A percentile compares a stretch with the other conserved stretches of the same genome.
Evolutionary conservation across 1,284 basidiomycete species (phyloP).

Genomic region (Vanrija pseudolonga): DNA sequence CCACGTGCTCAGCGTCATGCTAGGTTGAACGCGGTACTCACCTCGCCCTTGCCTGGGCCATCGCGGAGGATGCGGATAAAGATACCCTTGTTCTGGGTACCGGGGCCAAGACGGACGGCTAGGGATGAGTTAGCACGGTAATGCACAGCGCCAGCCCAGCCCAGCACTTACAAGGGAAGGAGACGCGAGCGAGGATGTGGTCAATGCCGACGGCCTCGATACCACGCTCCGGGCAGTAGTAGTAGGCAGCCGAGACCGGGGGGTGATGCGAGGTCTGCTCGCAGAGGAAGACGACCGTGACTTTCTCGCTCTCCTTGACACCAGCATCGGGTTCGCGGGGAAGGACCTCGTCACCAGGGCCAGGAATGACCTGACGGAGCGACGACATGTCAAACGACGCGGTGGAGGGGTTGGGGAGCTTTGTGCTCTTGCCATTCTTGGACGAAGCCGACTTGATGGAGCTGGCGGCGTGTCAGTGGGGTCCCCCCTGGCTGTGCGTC

Average conservation of each 20-base stretch:
- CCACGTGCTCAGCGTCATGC: neutral
- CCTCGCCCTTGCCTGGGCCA: slow-evolving; percentile 72
- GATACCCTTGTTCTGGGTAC: slow-evolving; percentile 80
- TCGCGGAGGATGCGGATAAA: slow-evolving; percentile 68
- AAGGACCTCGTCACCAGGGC: slow-evolving; percentile 45
- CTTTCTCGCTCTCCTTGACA: slow-evolving; percentile 49
- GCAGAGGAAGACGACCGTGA: slow-evolving; percentile 68
- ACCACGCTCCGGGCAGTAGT: slow-evolving; percentile 68
- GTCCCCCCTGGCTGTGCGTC: neutral
- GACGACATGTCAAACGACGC: slow-evolving; percentile 15
- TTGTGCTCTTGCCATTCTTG: slow-evolving; percentile 5
- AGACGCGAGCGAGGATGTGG: slow-evolving; percentile 87
- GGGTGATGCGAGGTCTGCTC: slow-evolving; percentile 96
- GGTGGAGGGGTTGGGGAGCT: neutral
- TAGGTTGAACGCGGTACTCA: slow-evolving; percentile 16
- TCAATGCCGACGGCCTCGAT: slow-evolving; percentile 71
- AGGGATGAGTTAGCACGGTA: neutral
- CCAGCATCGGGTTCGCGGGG: slow-evolving; percentile 47
- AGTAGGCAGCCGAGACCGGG: slow-evolving; percentile 84
- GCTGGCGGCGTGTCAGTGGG: slow-evolving; percentile 6
- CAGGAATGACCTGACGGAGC: slow-evolving; percentile 29
- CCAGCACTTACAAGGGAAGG: slow-evolving; percentile 60
- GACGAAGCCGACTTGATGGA: slow-evolving; percentile 37
- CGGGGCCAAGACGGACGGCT: slow-evolving; percentile 74
- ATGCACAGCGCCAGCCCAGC: neutral